Base-by-base conservation (phyloP, 108 stramenopile species). In the Thalassiosira profunda region DNA sequence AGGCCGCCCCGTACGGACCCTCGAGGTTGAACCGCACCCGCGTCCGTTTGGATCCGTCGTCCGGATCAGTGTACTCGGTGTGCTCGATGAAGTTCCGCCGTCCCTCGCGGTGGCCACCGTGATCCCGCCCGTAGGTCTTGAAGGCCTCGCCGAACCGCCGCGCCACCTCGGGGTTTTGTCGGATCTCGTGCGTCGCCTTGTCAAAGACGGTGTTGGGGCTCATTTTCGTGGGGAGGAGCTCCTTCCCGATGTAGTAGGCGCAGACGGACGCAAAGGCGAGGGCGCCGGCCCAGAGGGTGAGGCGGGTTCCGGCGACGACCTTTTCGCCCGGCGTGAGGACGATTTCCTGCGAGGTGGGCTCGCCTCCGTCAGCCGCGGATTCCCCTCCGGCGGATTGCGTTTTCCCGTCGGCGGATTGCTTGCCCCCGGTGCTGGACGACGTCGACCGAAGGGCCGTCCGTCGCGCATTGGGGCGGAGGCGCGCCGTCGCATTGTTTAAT, bases 1-100 rank as follows among this genome's bases (percentile, higher is more conserved):
- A 93, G 9, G 91, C 90, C 8, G 76, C 48, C 4, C 84, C 86
- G 64, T 90, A 92, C 59, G 79, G 86, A 8, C 98, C 98, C 59
- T 98, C 96, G 33, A 97, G 58, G 54, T 97, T 97, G 82, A 94
- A 98, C 36, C 98, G 82, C 0, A 98, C 90, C 20, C 98, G 75
- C 3, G 90, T 90, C 1, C 98, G 70, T 58, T 97, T 92, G 44
- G 87, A 81, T 35, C 91, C 93, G 80, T 97, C 98, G 9, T 95
- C 91, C 37, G 67, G 57, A 42, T 69, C 64, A 9, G 64, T 74
- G 73, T 97, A 96, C 52, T 96, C 80, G 25, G 95, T 93, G 74
- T 97, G 95, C 67, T 98, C 96, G 33, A 98, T 86, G 64, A 97
- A 97, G 67, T 97, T 97, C 8, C 98, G 82, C 8, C 98, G 86